Evolutionary conservation across 441 rosid species (phyloP).

Genomic region (Gossypium trilobum): DNA sequence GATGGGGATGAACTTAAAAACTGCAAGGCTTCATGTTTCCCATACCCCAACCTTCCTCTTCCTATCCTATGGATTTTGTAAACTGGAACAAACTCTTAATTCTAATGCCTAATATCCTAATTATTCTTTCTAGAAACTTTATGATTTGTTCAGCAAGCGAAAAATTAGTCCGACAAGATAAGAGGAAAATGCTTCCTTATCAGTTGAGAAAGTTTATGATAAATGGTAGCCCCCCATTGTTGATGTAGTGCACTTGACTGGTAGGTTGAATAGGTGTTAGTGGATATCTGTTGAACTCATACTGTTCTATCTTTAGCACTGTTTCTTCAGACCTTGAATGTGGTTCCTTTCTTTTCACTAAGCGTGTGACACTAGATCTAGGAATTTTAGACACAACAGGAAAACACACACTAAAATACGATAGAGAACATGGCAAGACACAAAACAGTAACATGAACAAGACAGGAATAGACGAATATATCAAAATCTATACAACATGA

Average conservation of each 20-base stretch:
- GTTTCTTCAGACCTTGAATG: neutral
- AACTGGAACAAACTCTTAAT: neutral
- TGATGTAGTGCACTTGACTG: slow-evolving; percentile 2
- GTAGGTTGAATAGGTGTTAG: neutral
- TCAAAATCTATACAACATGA: neutral
- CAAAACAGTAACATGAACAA: neutral
- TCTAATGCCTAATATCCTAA: neutral
- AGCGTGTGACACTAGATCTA: neutral
- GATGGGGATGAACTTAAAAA: neutral
- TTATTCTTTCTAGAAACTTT: neutral
- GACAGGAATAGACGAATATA: neutral
- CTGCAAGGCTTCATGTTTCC: neutral
- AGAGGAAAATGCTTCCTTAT: neutral
- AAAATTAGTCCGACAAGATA: neutral
- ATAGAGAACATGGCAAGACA: neutral
- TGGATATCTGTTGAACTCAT: slow-evolving; percentile 3
- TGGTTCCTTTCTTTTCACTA: neutral
- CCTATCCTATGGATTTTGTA: neutral
- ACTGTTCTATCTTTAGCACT: slow-evolving; percentile 4
- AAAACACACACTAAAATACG: neutral
- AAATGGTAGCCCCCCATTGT: neutral
- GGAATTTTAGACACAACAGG: neutral
- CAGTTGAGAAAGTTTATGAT: neutral
- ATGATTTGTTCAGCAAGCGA: neutral
- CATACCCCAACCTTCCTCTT: neutral